Evolutionary conservation across 305 asterid genomes (phyloP).

Genomic region (Rubia tinctorum): DNA sequence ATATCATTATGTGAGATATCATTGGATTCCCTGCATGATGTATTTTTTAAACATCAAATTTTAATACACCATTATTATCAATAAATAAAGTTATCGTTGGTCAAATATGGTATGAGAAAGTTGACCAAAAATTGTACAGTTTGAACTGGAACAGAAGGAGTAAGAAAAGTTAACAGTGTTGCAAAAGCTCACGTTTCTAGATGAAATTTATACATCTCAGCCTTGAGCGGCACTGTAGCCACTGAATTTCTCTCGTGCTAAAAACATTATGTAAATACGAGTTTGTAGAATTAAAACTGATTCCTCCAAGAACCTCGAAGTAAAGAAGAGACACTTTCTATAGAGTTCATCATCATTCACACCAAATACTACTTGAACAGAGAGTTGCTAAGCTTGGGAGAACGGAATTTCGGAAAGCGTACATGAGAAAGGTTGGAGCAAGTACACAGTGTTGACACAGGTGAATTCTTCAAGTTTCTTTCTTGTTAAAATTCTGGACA

Average conservation of each 20-base stretch:
- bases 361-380: background rate
- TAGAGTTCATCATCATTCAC: too few species aligned
- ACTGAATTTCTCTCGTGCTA: background rate
- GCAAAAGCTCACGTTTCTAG: background rate
- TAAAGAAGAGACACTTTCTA: background rate
- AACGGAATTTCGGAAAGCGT: background rate
- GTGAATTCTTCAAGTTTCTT: constrained; percentile 39
- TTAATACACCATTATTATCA: too few species aligned
- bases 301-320: background rate
- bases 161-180: background rate
- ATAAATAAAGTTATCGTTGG: too few species aligned
- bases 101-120: too few species aligned
- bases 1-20: too few species aligned
- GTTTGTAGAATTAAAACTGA: background rate
- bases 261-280: background rate
- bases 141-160: too few species aligned
- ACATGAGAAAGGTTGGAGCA: background rate
- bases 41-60: too few species aligned
- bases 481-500: constrained; percentile 61
- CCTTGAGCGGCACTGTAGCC: background rate
- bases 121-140: too few species aligned
- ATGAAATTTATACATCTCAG: background rate
- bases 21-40: too few species aligned
- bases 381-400: background rate
- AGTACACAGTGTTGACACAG: background rate